These are phyloP conservation scores for Tubosaeta sp. DNA, from an alignment of 768 basidiomycete species.

Conservation along the genomic window DNA sequence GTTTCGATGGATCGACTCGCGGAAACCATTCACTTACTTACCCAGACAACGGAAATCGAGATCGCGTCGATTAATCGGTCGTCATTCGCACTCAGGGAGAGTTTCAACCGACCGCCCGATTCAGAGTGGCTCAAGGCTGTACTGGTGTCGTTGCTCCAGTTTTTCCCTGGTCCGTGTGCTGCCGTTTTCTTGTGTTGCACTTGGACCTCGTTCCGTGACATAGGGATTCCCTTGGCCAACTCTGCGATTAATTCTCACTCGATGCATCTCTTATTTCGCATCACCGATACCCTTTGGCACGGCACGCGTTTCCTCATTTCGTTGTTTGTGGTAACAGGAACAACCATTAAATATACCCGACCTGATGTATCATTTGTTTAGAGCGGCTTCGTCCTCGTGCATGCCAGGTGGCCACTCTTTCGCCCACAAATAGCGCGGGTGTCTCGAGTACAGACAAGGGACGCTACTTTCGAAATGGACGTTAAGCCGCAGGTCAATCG, in stretches of 20 bases:
- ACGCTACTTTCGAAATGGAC: constrained; percentile 1
- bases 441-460: background rate
- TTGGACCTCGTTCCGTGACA: background rate
- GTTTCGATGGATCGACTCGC: constrained; percentile 35
- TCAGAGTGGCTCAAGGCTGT: constrained; percentile 22
- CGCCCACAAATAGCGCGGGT: background rate
- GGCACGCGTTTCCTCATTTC: constrained; percentile 34
- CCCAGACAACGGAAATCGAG: constrained; percentile 37
- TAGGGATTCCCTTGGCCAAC: constrained; percentile 10
- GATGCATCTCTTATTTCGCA: constrained; percentile 22
- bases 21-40: constrained; percentile 35
- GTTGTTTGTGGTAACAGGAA: constrained; percentile 37
- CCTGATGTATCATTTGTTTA: constrained; percentile 15
- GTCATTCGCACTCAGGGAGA: constrained; percentile 26
- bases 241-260: constrained; percentile 23
- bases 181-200: background rate
- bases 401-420: constrained; percentile 21
- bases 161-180: constrained; percentile 23
- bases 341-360: background rate
- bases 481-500: constrained; percentile 5
- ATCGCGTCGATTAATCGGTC: constrained; percentile 47
- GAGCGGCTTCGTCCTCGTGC: constrained; percentile 35
- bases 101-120: constrained; percentile 19
- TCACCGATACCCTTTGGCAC: constrained; percentile 29
- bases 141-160: constrained; percentile 8